These are phyloP conservation scores for Pyrus bretschneideri DNA, from an alignment of 306 rosid species.

Conservation along the genomic window DNA sequence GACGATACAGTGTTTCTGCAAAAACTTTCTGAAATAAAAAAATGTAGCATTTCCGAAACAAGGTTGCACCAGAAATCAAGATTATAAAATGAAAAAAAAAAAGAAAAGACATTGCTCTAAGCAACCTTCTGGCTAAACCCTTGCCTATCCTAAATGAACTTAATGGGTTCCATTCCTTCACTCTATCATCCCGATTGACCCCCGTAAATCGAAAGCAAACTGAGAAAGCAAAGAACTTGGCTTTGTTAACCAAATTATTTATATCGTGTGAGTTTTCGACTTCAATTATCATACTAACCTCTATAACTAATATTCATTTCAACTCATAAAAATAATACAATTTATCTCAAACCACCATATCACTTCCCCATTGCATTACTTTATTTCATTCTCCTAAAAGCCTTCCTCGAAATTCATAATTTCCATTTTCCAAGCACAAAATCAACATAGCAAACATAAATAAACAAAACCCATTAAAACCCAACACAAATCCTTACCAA, in stretches of 20 bases:
- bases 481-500: slow-evolving; percentile 40
- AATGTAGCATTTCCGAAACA: neutral
- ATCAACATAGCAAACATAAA: neutral
- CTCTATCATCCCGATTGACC: neutral
- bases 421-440: neutral
- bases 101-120: neutral
- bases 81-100: neutral
- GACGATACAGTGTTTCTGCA: neutral
- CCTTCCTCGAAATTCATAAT: neutral
- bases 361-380: neutral
- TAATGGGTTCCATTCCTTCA: neutral
- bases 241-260: neutral
- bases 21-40: neutral
- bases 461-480: neutral
- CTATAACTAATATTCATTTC: neutral
- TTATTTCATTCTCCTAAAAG: neutral
- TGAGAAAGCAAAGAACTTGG: neutral
- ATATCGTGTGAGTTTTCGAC: neutral
- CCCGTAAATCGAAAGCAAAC: neutral
- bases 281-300: neutral
- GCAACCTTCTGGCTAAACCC: neutral
- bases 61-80: neutral
- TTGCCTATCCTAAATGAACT: neutral
- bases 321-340: neutral
- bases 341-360: neutral